Conservation (phyloP, 2,329 filamentous ascomycete species). For the Xylaria sp. region DNA sequence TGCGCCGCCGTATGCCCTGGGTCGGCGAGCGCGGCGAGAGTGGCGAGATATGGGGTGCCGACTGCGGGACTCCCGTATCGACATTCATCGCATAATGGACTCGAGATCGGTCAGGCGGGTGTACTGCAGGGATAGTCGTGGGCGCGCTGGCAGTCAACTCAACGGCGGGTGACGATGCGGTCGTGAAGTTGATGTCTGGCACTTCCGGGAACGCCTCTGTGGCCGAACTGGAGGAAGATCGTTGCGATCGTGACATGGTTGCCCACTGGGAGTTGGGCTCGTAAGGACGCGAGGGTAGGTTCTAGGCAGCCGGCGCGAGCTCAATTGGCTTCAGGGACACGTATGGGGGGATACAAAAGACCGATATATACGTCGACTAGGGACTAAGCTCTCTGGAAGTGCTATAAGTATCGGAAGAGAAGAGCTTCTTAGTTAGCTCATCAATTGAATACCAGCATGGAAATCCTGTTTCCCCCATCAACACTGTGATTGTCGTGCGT, state of each 20-base stretch:
- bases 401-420: no score
- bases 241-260: constrained; percentile 20
- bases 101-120: constrained; percentile 9
- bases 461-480: no score
- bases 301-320: not conserved
- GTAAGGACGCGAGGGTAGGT: not conserved
- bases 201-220: constrained; percentile 29
- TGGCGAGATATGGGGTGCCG: constrained; percentile 15
- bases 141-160: constrained; percentile 16
- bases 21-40: constrained; percentile 18
- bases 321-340: not conserved
- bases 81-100: constrained; percentile 31
- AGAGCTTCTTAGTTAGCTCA: no score
- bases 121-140: constrained; percentile 3
- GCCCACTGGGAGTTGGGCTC: not conserved
- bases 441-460: no score
- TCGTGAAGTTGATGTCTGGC: constrained; percentile 12
- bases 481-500: no score
- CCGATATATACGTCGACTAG: not conserved
- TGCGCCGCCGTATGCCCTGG: constrained; percentile 41
- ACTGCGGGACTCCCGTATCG: constrained; percentile 21
- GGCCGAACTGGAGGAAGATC: constrained; percentile 24
- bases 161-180: constrained; percentile 6
- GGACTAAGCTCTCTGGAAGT: no score
- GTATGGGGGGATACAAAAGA: not conserved